Conservation (phyloP, 192 early-diverging fungal genomes). For the Podila horticola region DNA sequence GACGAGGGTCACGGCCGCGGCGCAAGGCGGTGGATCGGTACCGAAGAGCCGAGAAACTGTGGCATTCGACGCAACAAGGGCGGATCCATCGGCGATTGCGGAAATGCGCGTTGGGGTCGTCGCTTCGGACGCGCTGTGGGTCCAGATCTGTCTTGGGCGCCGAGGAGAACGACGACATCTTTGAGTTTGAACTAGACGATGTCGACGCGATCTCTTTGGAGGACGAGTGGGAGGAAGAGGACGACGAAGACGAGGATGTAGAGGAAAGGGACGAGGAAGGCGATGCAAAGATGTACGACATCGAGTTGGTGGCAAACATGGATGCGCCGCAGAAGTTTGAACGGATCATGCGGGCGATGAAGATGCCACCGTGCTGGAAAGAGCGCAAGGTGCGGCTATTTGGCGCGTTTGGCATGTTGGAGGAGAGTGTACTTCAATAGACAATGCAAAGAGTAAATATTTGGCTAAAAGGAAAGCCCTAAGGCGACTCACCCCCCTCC, state of each 20-base stretch:
- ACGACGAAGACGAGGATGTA: not conserved
- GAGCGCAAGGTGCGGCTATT: constrained; percentile 36
- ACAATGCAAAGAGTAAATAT: not conserved
- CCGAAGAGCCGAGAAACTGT: constrained; percentile 32
- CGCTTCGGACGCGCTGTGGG: not conserved
- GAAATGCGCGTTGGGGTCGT: not conserved
- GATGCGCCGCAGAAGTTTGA: constrained; percentile 19
- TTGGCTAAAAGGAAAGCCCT: not conserved
- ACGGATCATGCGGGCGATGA: constrained; percentile 36
- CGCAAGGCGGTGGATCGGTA: constrained; percentile 13
- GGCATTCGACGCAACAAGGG: constrained; percentile 33
- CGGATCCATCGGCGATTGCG: not conserved
- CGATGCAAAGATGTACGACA: not conserved
- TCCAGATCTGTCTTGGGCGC: not conserved
- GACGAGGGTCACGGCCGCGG: not conserved
- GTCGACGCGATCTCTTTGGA: not conserved
- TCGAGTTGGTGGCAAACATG: constrained; percentile 11
- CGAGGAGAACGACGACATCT: not conserved
- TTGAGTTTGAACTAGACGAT: too few relatives aligned
- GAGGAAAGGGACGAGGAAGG: not conserved
- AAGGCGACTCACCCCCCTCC: not conserved
- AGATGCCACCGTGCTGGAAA: constrained; percentile 33
- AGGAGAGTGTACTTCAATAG: constrained; percentile 32
- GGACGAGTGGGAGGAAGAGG: not conserved
- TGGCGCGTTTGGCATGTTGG: constrained; percentile 25